Conservation (phyloP, 352 stramenopile species). For the Phytophthora cactorum region DNA sequence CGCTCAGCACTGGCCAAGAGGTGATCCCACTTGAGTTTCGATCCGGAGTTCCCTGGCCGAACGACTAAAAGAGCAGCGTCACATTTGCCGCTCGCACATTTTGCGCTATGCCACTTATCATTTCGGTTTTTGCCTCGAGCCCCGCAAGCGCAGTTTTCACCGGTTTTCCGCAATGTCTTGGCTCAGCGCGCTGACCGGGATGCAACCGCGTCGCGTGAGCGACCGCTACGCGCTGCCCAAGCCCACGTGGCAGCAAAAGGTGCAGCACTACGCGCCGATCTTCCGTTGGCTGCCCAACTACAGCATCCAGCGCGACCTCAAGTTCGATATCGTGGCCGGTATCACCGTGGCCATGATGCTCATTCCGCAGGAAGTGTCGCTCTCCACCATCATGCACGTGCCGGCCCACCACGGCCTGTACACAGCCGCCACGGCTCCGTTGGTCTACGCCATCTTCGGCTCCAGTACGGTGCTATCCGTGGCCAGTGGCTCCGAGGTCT, state of each 20-base stretch:
- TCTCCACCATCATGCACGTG: conserved; percentile 23
- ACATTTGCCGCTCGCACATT: background rate
- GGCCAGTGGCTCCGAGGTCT: conserved; percentile 23
- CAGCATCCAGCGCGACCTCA: conserved; percentile 26
- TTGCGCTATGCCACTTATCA: background rate
- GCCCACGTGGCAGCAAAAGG: conserved; percentile 21
- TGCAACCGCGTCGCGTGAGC: conserved; percentile 13
- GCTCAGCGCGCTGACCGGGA: conserved; percentile 11
- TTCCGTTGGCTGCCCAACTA: conserved; percentile 29
- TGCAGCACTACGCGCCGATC: conserved; percentile 28
- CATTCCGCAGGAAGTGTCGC: conserved; percentile 20
- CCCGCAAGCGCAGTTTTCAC: background rate
- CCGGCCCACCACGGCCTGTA: conserved; percentile 23
- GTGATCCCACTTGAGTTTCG: conserved; percentile 3
- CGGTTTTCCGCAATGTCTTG: conserved; percentile 4
- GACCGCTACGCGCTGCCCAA: conserved; percentile 20
- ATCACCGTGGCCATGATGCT: conserved; percentile 26
- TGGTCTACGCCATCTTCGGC: conserved; percentile 27
- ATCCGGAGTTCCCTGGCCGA: background rate
- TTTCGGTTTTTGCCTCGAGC: background rate
- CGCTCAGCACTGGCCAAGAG: conserved; percentile 3
- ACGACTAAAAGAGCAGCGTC: background rate
- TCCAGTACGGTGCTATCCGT: conserved; percentile 27
- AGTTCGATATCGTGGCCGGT: conserved; percentile 25
- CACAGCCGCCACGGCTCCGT: conserved; percentile 16